These are phyloP conservation scores for Prunella vulgaris DNA, from an alignment of 257 asterid genomes.

Conservation along the genomic window DNA sequence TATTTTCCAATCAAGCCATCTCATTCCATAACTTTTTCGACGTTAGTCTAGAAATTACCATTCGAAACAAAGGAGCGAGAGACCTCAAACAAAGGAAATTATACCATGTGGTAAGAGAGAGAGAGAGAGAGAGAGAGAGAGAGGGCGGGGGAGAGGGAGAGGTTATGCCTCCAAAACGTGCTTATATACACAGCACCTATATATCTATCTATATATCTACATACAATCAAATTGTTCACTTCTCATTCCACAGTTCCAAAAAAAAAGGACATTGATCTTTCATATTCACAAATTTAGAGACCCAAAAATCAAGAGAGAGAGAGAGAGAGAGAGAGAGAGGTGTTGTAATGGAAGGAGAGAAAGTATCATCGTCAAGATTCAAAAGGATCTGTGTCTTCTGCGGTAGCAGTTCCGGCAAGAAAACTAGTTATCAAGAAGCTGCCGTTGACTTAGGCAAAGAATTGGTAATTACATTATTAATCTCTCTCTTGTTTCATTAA, in stretches of 20 bases:
- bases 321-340: too few relatives aligned
- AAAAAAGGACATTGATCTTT: neutral
- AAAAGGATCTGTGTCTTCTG: constrained; percentile 81
- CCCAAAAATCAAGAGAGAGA: neutral
- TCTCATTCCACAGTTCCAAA: neutral
- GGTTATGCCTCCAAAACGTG: constrained; percentile 1
- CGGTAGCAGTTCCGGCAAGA: constrained; percentile 86
- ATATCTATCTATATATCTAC: too few relatives aligned
- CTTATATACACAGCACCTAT: constrained; percentile 7
- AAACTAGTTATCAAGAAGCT: constrained; percentile 76
- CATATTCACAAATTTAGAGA: constrained; percentile 1
- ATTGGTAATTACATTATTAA: constrained; percentile 41
- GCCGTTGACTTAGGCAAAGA: constrained; percentile 75
- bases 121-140: neutral
- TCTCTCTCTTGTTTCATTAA: neutral
- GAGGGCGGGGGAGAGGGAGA: neutral
- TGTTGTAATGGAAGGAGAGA: constrained; percentile 46
- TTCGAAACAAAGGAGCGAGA: neutral
- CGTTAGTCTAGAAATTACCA: neutral
- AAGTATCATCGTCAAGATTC: constrained; percentile 56
- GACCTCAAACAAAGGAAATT: neutral
- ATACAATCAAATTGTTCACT: constrained; percentile 15
- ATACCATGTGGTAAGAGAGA: neutral
- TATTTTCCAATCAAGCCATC: too few relatives aligned
- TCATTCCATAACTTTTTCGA: neutral